Percentiles rank a stretch among this genome's conserved stretches.
phyloP scores from a whole-genome alignment of 208 protist genomes.

The Trypanosoma caninum region DNA sequence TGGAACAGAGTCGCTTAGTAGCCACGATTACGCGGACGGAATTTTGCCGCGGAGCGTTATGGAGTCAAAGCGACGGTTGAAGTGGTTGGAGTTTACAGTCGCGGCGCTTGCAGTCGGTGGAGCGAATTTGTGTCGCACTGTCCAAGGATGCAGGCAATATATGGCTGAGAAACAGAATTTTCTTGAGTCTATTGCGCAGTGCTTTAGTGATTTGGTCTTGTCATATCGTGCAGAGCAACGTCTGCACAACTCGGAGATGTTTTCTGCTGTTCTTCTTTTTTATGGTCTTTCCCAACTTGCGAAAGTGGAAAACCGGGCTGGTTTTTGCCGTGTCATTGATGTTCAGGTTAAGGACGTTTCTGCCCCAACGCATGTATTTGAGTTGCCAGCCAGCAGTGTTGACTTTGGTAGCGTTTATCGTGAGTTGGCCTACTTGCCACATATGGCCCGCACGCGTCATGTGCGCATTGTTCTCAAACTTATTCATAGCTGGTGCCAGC shows the following conservation, averaged over 20 bases:
- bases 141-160: constrained; percentile 50
- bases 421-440: constrained; percentile 66
- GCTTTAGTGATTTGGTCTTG: constrained; percentile 74
- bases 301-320: constrained; percentile 73
- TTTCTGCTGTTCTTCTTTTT: constrained; percentile 74
- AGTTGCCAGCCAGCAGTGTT: constrained; percentile 51
- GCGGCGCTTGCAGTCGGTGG: constrained; percentile 64
- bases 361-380: constrained; percentile 31
- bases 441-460: constrained; percentile 50
- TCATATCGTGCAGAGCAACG: constrained; percentile 69
- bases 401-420: constrained; percentile 70
- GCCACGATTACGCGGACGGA: constrained; percentile 15
- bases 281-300: constrained; percentile 74
- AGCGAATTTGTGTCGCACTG: constrained; percentile 62
- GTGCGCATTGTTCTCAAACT: constrained; percentile 54
- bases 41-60: constrained; percentile 29
- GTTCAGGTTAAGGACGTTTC: constrained; percentile 14
- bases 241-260: constrained; percentile 64
- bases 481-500: constrained; percentile 63
- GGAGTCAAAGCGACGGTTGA: constrained; percentile 45
- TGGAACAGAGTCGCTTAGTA: constrained; percentile 7
- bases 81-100: constrained; percentile 82
- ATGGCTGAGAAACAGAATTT: constrained; percentile 83
- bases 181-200: constrained; percentile 83
- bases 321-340: constrained; percentile 48